phyloP scores from a whole-genome alignment of 208 protist species.

The Cochliopodium minus region DNA sequence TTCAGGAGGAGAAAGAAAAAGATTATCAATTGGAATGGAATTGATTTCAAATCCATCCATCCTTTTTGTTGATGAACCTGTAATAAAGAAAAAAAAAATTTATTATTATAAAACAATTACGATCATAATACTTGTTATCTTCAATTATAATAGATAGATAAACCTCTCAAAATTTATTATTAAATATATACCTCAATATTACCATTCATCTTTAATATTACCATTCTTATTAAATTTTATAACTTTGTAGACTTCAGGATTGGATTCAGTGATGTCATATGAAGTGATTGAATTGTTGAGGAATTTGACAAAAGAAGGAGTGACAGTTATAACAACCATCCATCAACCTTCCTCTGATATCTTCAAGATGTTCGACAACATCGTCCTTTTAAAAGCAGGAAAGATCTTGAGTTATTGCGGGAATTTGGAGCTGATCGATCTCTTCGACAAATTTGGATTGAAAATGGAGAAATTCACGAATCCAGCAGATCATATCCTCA shows the following conservation, averaged over 20 bases:
- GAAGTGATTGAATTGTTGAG: constrained; percentile 14
- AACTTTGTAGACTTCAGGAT: constrained; percentile 33
- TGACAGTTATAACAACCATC: constrained; percentile 26
- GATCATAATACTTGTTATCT: no score
- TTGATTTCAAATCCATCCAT: background rate
- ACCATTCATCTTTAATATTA: no score
- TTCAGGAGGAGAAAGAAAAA: constrained; percentile 14
- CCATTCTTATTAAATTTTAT: no score
- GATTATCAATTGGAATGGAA: constrained; percentile 6
- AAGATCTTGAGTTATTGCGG: no score
- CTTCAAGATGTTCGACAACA: constrained; percentile 26
- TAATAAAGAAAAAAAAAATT: no score
- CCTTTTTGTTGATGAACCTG: constrained; percentile 12
- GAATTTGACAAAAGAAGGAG: constrained; percentile 12
- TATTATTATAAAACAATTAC: no score
- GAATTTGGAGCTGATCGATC: constrained; percentile 36
- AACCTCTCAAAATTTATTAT: no score
- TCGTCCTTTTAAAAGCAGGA: constrained; percentile 24
- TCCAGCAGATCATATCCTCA: constrained; percentile 60
- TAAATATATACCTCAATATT: no score
- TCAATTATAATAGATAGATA: no score
- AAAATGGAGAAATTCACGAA: constrained; percentile 43
- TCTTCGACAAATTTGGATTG: constrained; percentile 51
- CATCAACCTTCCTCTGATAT: constrained; percentile 31
- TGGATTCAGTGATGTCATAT: constrained; percentile 15